Conservation (phyloP, 148 eudicot genomes). For the Vaccinium darrowii region DNA sequence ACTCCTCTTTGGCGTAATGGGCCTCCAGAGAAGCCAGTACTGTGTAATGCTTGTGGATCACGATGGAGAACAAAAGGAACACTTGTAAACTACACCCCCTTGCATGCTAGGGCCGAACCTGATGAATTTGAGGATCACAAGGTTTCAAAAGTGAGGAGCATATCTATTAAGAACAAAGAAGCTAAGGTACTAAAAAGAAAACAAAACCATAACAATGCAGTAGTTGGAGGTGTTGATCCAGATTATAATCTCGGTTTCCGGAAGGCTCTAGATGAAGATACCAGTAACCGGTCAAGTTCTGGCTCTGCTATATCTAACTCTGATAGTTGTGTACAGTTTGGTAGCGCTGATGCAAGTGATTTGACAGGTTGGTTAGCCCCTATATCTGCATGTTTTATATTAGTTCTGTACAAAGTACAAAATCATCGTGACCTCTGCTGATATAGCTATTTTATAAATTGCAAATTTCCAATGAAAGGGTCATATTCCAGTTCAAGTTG, state of each 20-base stretch:
- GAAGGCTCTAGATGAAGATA: conserved; percentile 74
- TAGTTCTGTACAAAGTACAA: neutral
- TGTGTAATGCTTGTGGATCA: conserved; percentile 98
- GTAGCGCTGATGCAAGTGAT: conserved; percentile 84
- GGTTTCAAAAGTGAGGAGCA: conserved; percentile 48
- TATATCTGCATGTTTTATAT: conserved; percentile 10
- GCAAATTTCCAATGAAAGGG: neutral
- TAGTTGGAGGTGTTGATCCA: conserved; percentile 30
- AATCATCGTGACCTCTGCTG: neutral
- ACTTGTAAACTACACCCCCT: conserved; percentile 84
- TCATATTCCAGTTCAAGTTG: conserved; percentile 12
- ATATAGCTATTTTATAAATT: neutral
- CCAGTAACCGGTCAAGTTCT: conserved; percentile 93
- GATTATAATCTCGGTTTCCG: conserved; percentile 43
- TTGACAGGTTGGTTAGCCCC: conserved; percentile 59
- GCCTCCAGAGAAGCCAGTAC: conserved; percentile 97
- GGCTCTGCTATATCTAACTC: conserved; percentile 95
- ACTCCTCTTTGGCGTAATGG: conserved; percentile 99
- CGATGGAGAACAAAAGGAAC: conserved; percentile 99
- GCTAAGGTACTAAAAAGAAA: conserved; percentile 71
- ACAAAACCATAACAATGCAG: conserved; percentile 39
- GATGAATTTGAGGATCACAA: conserved; percentile 69
- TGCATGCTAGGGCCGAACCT: conserved; percentile 77
- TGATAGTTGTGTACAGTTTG: conserved; percentile 86
- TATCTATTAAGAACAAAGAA: conserved; percentile 64